phyloP scores from a whole-genome alignment of 164 flowering plant genomes.

The Warburgia ugandensis region DNA sequence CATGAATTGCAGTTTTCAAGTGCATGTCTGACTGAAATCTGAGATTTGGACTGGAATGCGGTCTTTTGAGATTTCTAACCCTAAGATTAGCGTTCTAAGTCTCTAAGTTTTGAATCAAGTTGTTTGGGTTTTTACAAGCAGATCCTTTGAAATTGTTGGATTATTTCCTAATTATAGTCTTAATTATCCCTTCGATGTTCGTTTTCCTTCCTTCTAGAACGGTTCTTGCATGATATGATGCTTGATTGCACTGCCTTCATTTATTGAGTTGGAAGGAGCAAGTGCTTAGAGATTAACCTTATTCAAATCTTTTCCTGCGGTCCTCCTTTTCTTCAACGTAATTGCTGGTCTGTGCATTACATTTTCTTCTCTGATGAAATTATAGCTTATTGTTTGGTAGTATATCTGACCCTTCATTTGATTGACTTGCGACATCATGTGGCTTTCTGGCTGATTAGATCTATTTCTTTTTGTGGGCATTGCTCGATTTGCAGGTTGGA shows the following conservation, averaged over 20 bases:
- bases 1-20: not conserved
- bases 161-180: not conserved
- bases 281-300: not conserved
- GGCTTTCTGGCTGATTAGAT: not conserved
- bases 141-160: not conserved
- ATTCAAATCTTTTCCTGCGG: not conserved
- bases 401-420: not conserved
- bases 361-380: not conserved
- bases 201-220: not conserved
- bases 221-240: not conserved
- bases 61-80: not conserved
- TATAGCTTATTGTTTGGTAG: not conserved
- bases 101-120: not conserved
- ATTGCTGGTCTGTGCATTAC: not conserved
- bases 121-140: not conserved
- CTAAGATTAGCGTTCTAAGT: not conserved
- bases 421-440: not conserved
- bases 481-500: slow-evolving; percentile 54
- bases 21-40: not conserved
- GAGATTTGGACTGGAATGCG: not conserved
- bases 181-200: not conserved
- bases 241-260: not conserved
- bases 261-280: not conserved
- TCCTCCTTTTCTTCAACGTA: not conserved
- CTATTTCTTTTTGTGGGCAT: not conserved